Evolutionary conservation across 805 yeast genomes (phyloP), one percentile per base, ranked within the genome.

Genomic region (Nematodospora valgi): DNA sequence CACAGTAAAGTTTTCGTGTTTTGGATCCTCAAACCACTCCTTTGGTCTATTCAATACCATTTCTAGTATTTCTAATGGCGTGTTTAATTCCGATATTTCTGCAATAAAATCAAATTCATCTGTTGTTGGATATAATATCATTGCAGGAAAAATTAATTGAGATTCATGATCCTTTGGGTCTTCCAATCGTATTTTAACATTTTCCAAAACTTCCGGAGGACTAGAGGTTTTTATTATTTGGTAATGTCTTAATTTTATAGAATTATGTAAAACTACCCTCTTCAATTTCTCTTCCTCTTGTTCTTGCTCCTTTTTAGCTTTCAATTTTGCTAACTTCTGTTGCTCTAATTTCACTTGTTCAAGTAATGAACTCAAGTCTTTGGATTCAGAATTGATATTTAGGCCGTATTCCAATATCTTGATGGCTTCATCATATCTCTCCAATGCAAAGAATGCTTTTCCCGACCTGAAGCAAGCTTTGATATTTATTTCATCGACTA

Each of bases 391-490:
- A 37, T 85, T 94, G 19, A 83, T 48, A 4, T 68, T 59, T 30
- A 79, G 52, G 0, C 89, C 95, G 50, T 83, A 85, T 23, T 73
- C 64, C 34, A 82, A 58, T 5, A 88, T 72, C 38, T 76, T 78
- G 28, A 65, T 62, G 5, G 91, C 86, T 50, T 91, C 98, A 14
- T 82, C 86, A 34, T 65, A 71, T 46, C 75, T 75, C 18, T 75
- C 83, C 5, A 93, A 68, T 0, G 75, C 72, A 36, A 78, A 66
- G 44, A 85, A 85, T 0, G 98, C 96, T 52, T 74, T 82, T 0
- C 86, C 91, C 32, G 94, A 79, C 46, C 98, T 70, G 58, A 68
- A 93, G 51, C 84, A 76, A 0, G 98, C 97, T 61, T 93, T 93
- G 31, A 82, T 66, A 51, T 82, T 86, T 40, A 65, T 69, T 2